Conservation (phyloP, 2,329 filamentous ascomycete genomes). For the Aspergillus amoenus region DNA sequence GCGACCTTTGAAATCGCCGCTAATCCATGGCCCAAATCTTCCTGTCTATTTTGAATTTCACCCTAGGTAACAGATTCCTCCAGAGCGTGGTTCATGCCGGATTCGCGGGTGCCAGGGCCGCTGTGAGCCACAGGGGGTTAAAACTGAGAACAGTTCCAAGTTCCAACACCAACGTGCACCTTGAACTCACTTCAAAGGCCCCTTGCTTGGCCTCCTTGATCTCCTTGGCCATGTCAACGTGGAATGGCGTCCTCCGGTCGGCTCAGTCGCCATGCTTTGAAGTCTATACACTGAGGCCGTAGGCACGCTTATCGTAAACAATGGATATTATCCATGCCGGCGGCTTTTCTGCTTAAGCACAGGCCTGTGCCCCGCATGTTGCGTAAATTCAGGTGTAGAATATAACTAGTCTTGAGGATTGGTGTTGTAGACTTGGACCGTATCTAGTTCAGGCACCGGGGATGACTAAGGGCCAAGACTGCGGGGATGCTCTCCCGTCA, state of each 20-base stretch:
- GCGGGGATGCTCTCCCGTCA: slow-evolving; percentile 10
- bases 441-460: neutral
- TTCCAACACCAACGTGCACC: neutral
- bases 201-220: neutral
- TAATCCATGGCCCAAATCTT: neutral
- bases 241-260: neutral
- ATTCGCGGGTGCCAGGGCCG: neutral
- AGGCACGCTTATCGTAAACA: neutral
- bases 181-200: neutral
- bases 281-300: neutral
- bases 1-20: neutral
- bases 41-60: neutral
- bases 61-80: neutral
- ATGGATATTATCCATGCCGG: too few species aligned
- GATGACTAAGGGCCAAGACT: slow-evolving; percentile 8
- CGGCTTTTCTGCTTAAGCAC: too few species aligned
- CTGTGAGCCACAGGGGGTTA: neutral
- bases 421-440: neutral
- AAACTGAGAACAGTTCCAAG: neutral
- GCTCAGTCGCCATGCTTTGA: neutral
- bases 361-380: neutral
- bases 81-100: neutral
- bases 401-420: neutral
- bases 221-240: neutral
- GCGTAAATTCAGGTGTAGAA: neutral